Percentiles rank a stretch among this genome's conserved stretches.
phyloP scores from a whole-genome alignment of 306 rosid species.

The Quercus suber region DNA sequence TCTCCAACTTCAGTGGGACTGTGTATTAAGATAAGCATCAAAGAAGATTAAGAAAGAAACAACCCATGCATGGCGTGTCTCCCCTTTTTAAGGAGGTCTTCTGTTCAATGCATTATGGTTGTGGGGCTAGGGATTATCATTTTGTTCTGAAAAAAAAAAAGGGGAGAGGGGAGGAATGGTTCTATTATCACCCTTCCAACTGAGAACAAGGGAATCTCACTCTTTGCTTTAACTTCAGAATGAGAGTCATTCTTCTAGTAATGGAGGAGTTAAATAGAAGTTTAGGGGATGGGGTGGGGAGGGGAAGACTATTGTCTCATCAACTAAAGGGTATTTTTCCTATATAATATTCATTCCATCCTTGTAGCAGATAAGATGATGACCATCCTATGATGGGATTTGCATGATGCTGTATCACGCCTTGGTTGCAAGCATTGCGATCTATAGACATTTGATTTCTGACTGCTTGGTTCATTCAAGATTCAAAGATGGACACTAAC shows the following conservation, averaged over 20 bases:
- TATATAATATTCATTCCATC: not conserved
- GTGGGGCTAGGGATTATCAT: not conserved
- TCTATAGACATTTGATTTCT: not conserved
- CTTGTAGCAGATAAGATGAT: not conserved
- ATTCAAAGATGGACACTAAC: not conserved
- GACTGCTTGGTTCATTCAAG: not conserved
- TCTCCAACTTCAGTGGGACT: not conserved
- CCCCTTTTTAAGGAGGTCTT: not conserved
- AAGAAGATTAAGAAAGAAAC: not conserved
- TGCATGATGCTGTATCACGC: not conserved
- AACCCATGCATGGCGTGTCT: not conserved
- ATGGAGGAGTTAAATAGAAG: not conserved
- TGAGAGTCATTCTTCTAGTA: not conserved
- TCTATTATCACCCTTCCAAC: not conserved
- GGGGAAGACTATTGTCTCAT: not conserved
- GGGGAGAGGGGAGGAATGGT: not conserved
- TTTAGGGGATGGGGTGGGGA: not conserved
- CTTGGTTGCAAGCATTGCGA: not conserved
- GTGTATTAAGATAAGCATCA: not conserved
- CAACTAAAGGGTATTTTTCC: too few species aligned
- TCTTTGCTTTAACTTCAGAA: constrained; percentile 2
- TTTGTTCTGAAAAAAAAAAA: not conserved
- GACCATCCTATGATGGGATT: not conserved
- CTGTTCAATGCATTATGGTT: not conserved
- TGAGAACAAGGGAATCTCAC: not conserved